Percentiles rank a stretch among this genome's conserved stretches.
Conservation (phyloP, 2,329 filamentous ascomycete genomes). For the Grosmannia serpens region DNA sequence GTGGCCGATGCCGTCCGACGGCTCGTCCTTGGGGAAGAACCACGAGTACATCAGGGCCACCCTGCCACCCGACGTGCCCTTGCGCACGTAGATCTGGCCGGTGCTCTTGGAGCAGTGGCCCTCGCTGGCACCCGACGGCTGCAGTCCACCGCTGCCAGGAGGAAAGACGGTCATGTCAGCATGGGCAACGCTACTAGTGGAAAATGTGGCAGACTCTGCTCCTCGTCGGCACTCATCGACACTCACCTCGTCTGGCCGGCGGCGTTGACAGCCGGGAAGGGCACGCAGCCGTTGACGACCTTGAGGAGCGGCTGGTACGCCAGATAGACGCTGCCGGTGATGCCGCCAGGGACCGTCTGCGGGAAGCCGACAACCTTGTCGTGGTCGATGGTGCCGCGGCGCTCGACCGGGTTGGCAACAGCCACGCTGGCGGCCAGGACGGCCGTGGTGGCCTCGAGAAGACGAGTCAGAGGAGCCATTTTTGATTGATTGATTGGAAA, state of each 20-base stretch:
- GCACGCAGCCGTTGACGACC: conserved; percentile 48
- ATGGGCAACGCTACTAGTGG: too few species aligned
- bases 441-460: conserved; percentile 2
- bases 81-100: conserved; percentile 28
- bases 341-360: conserved; percentile 35
- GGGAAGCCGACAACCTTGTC: conserved; percentile 37
- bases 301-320: conserved; percentile 45
- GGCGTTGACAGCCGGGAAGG: conserved; percentile 49
- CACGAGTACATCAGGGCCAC: conserved; percentile 30
- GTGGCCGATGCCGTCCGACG: conserved; percentile 21
- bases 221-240: neutral
- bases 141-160: conserved; percentile 21
- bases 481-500: neutral
- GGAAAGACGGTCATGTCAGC: neutral
- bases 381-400: conserved; percentile 16
- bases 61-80: conserved; percentile 15
- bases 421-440: neutral
- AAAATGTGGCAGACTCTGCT: too few species aligned
- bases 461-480: conserved; percentile 1
- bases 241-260: conserved; percentile 42
- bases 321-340: conserved; percentile 34
- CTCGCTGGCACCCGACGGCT: conserved; percentile 17
- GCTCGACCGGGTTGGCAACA: conserved; percentile 6
- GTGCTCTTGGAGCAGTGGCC: conserved; percentile 21
- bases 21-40: conserved; percentile 35